phyloP scores from a whole-genome alignment of 768 basidiomycete species.

The Mycena vulgaris region DNA sequence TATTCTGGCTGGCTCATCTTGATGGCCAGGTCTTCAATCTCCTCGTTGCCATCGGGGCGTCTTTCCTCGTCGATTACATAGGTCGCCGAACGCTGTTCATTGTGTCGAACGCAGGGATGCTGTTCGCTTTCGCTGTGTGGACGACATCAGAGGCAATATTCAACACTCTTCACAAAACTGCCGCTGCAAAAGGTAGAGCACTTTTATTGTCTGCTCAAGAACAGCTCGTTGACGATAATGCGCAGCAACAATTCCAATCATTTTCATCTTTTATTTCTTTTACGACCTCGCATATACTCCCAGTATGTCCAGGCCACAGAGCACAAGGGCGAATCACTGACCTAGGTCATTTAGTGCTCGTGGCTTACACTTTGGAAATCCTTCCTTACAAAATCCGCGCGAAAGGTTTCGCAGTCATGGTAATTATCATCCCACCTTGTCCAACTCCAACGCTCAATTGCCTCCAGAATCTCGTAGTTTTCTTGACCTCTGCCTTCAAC shows the following conservation, averaged over 20 bases:
- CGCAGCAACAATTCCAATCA: conserved; percentile 74
- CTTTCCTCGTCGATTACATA: conserved; percentile 75
- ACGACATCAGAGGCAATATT: conserved; percentile 65
- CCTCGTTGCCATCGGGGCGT: conserved; percentile 68
- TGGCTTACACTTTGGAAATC: conserved; percentile 80
- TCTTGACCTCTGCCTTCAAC: conserved; percentile 81
- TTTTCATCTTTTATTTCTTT: conserved; percentile 71
- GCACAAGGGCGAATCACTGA: no score
- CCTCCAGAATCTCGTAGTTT: conserved; percentile 71
- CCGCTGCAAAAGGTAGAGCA: conserved; percentile 57
- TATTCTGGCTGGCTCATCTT: conserved; percentile 7
- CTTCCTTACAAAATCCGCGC: conserved; percentile 86
- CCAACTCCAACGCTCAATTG: conserved; percentile 24
- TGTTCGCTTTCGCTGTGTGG: conserved; percentile 70
- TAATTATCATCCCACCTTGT: conserved; percentile 43
- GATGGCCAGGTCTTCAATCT: conserved; percentile 72
- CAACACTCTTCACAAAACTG: conserved; percentile 54
- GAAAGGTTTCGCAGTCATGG: conserved; percentile 85
- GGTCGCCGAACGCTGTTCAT: conserved; percentile 82
- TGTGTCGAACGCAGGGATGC: conserved; percentile 67
- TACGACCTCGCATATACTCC: conserved; percentile 86
- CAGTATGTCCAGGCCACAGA: no score
- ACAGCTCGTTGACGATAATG: not conserved
- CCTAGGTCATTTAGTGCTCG: no score
- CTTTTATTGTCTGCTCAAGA: not conserved